A percentile compares a stretch with the other conserved stretches of the same genome.
Conservation (phyloP, 192 early-diverging fungal genomes). For the Podila horticola region DNA sequence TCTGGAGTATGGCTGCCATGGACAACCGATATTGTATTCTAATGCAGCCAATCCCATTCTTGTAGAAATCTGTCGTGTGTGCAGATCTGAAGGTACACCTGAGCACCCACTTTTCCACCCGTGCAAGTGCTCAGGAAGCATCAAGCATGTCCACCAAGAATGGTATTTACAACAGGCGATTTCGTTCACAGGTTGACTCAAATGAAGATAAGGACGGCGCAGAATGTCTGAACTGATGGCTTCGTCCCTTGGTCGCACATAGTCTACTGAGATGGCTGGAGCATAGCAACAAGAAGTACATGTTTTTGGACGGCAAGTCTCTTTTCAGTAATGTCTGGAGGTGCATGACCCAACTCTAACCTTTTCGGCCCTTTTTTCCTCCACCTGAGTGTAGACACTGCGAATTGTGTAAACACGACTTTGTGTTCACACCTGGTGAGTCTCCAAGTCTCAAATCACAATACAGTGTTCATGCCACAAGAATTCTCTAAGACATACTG, state of each 20-base stretch:
- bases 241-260: background rate
- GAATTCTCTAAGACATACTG: background rate
- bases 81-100: constrained; percentile 76
- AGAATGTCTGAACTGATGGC: no score
- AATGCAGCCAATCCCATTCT: background rate
- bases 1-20: background rate
- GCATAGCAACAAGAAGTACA: constrained; percentile 81
- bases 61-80: constrained; percentile 82
- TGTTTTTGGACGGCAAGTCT: background rate
- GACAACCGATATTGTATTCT: background rate
- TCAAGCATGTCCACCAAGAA: constrained; percentile 92
- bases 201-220: no score
- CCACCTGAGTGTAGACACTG: constrained; percentile 65
- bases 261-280: constrained; percentile 86
- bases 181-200: no score
- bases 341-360: no score
- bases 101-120: constrained; percentile 92
- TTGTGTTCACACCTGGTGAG: constrained; percentile 86
- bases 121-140: constrained; percentile 96
- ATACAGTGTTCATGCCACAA: background rate
- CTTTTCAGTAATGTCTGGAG: no score
- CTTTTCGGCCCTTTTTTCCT: background rate
- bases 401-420: constrained; percentile 91
- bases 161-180: constrained; percentile 62
- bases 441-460: background rate